Evolutionary conservation across 2,329 filamentous ascomycete species (phyloP), one percentile per base, ranked within the genome.

Genomic region (Neofusicoccum sp.): DNA sequence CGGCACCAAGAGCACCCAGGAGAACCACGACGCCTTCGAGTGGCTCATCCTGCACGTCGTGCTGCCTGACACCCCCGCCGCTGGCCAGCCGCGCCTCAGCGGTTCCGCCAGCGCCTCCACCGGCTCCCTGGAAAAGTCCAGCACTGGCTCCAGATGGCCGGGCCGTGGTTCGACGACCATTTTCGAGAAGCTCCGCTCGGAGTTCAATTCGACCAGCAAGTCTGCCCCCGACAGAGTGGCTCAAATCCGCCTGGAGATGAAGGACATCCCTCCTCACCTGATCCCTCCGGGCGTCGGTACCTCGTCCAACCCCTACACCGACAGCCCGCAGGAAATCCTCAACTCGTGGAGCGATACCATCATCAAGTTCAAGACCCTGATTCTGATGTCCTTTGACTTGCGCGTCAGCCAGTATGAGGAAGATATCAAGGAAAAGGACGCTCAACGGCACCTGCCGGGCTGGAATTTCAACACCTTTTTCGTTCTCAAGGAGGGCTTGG

Each of bases 381-480:
- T 99, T 56, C 78, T 99, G 28, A 85, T 86, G 5, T 96, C 93
- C 1, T 99, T 99, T 71, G 93, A 98, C 76, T 82, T 88, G 67
- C 86, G 95, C 7, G 95, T 99, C 1, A 87, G 85, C 20, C 93
- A 98, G 69, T 99, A 99, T 73, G 95, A 99, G 74, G 93, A 97
- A 62, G 95, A 99, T 67, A 96, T 99, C 66, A 89, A 91, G 64
- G 95, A 97, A 73, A 95, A 93, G 70, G 93, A 98, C 67, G 85
- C 88, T 0, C 93, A 98, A 73, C 84, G 93, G 48, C 87, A 82
- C 34, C 78, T 99, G 16, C 95, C 95, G 0, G 95, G 95, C 0
- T 99, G 95, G 95, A 99, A 99, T 71, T 99, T 99, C 72, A 98
- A 95, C 75, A 99, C 95, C 0, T 99, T 99, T 73, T 99, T 99